Base-by-base conservation (phyloP, 2,329 filamentous ascomycete genomes). In the Diplocarpon rosae region DNA sequence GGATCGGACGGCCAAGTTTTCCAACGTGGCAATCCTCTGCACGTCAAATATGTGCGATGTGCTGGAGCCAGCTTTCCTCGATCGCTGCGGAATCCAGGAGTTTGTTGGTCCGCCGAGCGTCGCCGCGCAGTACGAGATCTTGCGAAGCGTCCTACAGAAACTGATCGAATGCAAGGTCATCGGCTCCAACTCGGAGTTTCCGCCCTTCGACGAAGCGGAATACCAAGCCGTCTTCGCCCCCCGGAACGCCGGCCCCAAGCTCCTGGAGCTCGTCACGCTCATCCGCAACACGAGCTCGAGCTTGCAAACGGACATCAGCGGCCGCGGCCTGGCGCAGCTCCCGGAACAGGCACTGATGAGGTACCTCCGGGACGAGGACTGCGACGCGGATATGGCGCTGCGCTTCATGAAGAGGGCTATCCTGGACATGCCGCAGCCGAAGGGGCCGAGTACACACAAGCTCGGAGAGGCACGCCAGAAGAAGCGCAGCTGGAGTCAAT, bases 41-140 rank as follows among this genome's bases (percentile, higher is more conserved):
- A 62, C 60, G 5, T 58, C 59, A 1, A 62, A 62, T 17, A 54
- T 62, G 47, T 8, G 45, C 8, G 48, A 52, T 5, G 51, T 41
- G 5, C 48, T 62, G 6, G 60, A 62, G 28, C 29, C 52, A 9
- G 60, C 60, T 13, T 62, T 62, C 14, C 29, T 62, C 2, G 57
- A 59, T 31, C 49, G 59, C 31, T 60, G 57, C 28, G 48, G 53
- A 1, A 42, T 56, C 1, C 51, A 53, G 14, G 37, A 56, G 4
- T 46, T 17, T 11, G 44, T 62, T 5, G 44, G 49, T 11, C 45
- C 48, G 3, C 59, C 59, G 11, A 39, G 50, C 1, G 28, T 46
- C n/a, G 42, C 36, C 14, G 43, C 55, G 2, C 54, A 57, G 31
- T 62, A 61, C 42, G 49, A 56, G 28, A 61, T 62, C n/a, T 28